phyloP scores from a whole-genome alignment of 2,329 filamentous ascomycete species.

The Juglanconis sp. region DNA sequence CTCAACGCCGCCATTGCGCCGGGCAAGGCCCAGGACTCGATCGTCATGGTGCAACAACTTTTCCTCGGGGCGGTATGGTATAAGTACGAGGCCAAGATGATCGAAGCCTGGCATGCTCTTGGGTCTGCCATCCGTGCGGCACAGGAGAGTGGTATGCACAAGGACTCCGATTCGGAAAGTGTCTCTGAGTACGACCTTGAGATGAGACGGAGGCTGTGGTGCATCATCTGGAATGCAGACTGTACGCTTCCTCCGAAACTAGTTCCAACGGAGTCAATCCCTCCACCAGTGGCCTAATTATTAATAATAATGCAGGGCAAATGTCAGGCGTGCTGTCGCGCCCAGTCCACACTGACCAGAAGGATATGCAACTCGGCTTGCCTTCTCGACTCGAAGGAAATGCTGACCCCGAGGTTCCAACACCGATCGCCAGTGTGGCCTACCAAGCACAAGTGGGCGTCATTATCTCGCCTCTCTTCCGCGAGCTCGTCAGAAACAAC shows the following conservation, averaged over 20 bases:
- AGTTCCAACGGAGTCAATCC: not conserved
- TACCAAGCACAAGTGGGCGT: conserved; percentile 4
- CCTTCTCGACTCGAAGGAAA: not conserved
- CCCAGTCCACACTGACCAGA: conserved; percentile 1
- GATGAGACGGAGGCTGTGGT: conserved; percentile 3
- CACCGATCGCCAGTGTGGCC: not conserved
- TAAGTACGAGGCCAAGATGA: conserved; percentile 44
- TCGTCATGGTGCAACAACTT: conserved; percentile 45
- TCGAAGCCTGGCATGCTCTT: conserved; percentile 46
- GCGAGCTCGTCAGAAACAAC: not conserved
- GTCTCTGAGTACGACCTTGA: not conserved
- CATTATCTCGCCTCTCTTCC: not conserved
- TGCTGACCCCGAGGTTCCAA: not conserved
- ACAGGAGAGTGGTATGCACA: conserved; percentile 40
- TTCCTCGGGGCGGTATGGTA: conserved; percentile 45
- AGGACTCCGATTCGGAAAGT: not conserved
- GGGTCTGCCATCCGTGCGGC: conserved; percentile 42
- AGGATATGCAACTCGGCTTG: not conserved
- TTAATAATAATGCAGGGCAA: not conserved
- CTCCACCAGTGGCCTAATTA: not conserved
- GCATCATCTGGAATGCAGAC: conserved; percentile 3
- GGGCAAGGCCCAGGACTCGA: conserved; percentile 34
- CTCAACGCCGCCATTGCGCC: conserved; percentile 39
- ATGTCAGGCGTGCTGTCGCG: conserved; percentile 2
- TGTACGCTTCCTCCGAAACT: not conserved